These are phyloP conservation scores for Skeletonema grethae DNA, from an alignment of 108 stramenopile genomes.

Conservation along the genomic window DNA sequence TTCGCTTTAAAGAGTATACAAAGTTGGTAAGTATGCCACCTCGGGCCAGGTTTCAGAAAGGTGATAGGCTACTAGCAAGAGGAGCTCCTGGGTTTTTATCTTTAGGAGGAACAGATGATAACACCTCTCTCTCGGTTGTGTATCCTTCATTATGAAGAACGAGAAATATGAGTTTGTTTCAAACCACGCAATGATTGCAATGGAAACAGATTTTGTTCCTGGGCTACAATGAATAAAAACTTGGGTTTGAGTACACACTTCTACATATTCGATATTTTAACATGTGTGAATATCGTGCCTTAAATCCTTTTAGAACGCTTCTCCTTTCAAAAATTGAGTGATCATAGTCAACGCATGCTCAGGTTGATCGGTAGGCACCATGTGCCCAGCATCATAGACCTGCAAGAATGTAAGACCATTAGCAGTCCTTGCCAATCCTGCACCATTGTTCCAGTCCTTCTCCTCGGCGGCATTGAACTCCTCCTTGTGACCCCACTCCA, in stretches of 20 bases:
- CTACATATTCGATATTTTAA: too few species aligned
- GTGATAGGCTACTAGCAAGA: constrained; percentile 3
- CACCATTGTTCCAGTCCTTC: constrained; percentile 73
- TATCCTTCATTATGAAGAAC: constrained; percentile 9
- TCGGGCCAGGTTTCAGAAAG: not conserved
- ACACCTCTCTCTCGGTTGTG: not conserved
- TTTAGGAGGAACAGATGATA: constrained; percentile 1
- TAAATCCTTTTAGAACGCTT: constrained; percentile 2
- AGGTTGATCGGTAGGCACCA: constrained; percentile 95
- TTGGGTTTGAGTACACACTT: not conserved
- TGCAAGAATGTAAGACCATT: constrained; percentile 84
- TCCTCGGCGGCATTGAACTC: constrained; percentile 86
- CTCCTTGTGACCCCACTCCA: constrained; percentile 85
- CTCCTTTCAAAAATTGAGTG: constrained; percentile 60
- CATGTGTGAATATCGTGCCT: too few species aligned
- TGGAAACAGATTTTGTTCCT: constrained; percentile 11
- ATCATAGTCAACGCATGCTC: constrained; percentile 87
- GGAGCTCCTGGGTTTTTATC: not conserved
- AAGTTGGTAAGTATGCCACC: not conserved
- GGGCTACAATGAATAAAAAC: not conserved
- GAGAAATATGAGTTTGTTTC: constrained; percentile 12
- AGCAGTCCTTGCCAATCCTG: constrained; percentile 70
- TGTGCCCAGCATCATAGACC: constrained; percentile 81
- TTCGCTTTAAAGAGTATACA: constrained; percentile 3
- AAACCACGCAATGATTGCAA: constrained; percentile 9